Percentiles rank a stretch among this genome's conserved stretches.
Evolutionary conservation across 495 filamentous ascomycete species (phyloP).

Genomic region (Articulospora tetracladia): DNA sequence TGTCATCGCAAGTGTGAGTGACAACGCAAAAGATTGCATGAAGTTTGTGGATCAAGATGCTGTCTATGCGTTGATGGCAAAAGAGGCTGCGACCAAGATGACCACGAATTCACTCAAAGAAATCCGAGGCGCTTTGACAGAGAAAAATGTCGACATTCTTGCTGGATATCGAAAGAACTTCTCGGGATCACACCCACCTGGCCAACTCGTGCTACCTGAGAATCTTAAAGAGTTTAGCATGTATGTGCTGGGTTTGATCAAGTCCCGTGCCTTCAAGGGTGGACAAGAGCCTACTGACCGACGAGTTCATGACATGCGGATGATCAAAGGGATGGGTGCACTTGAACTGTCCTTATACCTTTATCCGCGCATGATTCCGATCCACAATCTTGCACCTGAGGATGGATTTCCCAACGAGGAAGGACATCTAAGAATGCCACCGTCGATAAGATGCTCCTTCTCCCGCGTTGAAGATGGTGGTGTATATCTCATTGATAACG

Average conservation of each 20-base stretch:
- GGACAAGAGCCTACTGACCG: conserved; percentile 91
- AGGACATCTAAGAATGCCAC: conserved; percentile 80
- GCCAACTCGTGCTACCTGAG: conserved; percentile 92
- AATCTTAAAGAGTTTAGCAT: conserved; percentile 95
- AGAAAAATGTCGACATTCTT: conserved; percentile 93
- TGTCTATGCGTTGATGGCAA: conserved; percentile 80
- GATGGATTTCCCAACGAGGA: conserved; percentile 84
- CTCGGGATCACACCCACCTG: conserved; percentile 79
- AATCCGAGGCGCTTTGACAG: conserved; percentile 75
- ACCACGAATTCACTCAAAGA: conserved; percentile 80
- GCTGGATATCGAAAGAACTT: conserved; percentile 91
- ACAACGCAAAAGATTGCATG: conserved; percentile 78
- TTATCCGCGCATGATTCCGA: conserved; percentile 87
- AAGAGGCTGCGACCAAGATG: conserved; percentile 84
- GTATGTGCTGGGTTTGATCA: conserved; percentile 92
- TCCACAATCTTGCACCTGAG: conserved; percentile 83
- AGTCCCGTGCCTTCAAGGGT: conserved; percentile 91
- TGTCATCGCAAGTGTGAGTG: conserved; percentile 85
- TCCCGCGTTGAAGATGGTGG: conserved; percentile 89
- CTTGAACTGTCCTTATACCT: conserved; percentile 87
- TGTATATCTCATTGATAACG: conserved; percentile 97
- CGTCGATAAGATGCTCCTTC: conserved; percentile 78
- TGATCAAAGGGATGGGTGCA: conserved; percentile 82
- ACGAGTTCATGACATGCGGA: conserved; percentile 83
- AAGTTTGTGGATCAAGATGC: conserved; percentile 94